Evolutionary conservation across 352 stramenopile genomes (phyloP).

Genomic region (Globisporangium carolinianum): DNA sequence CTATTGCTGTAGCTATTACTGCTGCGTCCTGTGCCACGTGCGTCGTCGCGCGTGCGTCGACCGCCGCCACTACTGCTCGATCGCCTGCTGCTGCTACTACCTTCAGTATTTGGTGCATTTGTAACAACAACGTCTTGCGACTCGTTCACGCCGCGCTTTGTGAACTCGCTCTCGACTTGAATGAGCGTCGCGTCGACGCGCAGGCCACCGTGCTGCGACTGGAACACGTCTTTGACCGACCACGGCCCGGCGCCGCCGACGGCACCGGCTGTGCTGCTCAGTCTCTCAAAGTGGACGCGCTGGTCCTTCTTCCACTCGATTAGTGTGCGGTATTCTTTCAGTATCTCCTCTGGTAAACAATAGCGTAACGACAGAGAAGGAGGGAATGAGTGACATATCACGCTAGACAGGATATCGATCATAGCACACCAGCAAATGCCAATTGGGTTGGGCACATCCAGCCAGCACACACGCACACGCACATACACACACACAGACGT

Average conservation of each 20-base stretch:
- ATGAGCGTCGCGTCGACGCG: constrained; percentile 55
- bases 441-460: not conserved
- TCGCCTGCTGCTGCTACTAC: constrained; percentile 9
- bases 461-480: not conserved
- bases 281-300: constrained; percentile 43
- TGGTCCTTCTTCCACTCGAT: constrained; percentile 65
- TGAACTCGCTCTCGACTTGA: constrained; percentile 53
- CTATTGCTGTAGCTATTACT: too few species aligned
- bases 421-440: too few species aligned
- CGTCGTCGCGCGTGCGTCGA: not conserved
- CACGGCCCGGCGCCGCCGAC: constrained; percentile 22
- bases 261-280: constrained; percentile 26
- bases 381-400: not conserved
- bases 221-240: constrained; percentile 43
- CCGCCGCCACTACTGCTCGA: not conserved
- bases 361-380: not conserved
- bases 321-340: constrained; percentile 55
- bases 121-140: constrained; percentile 38
- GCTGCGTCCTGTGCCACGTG: not conserved
- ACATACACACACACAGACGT: constrained; percentile 14
- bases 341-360: constrained; percentile 35
- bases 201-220: constrained; percentile 50
- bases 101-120: constrained; percentile 6
- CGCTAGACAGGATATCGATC: too few species aligned
- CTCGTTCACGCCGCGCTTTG: constrained; percentile 59